Conservation (phyloP, 176 grass and related monocot genomes). For the Carex cristatella region DNA sequence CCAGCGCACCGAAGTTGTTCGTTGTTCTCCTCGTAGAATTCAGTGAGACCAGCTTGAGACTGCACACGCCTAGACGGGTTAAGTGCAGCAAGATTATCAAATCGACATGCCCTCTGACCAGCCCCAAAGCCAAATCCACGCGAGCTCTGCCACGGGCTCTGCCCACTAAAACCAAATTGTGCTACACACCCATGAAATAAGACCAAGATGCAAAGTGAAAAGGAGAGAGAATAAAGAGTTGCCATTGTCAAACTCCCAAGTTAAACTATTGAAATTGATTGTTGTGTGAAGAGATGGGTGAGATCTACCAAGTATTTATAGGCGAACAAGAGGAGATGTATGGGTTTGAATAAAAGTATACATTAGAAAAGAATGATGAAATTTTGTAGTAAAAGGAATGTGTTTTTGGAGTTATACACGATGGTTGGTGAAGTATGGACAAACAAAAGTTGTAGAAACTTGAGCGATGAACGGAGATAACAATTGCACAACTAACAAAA, state of each 20-base stretch:
- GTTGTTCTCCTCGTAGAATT: constrained; percentile 11
- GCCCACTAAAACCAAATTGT: constrained; percentile 4
- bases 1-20: constrained; percentile 29
- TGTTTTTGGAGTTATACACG: neutral
- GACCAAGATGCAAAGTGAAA: constrained; percentile 21
- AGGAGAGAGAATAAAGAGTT: neutral
- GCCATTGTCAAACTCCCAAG: constrained; percentile 16
- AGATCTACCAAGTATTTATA: neutral
- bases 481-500: neutral
- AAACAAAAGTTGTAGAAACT: neutral
- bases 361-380: neutral
- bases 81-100: constrained; percentile 23
- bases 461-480: neutral
- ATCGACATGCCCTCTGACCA: neutral
- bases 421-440: constrained; percentile 14
- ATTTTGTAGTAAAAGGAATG: neutral
- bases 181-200: constrained; percentile 28
- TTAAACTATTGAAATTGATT: neutral
- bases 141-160: constrained; percentile 16
- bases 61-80: neutral
- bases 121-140: constrained; percentile 14
- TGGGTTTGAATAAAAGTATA: neutral
- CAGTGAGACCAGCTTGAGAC: constrained; percentile 28
- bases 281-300: neutral
- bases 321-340: neutral